Evolutionary conservation across 106 monocot species (phyloP), one percentile per base, ranked within the genome.

Genomic region (Dendrobium nobile): DNA sequence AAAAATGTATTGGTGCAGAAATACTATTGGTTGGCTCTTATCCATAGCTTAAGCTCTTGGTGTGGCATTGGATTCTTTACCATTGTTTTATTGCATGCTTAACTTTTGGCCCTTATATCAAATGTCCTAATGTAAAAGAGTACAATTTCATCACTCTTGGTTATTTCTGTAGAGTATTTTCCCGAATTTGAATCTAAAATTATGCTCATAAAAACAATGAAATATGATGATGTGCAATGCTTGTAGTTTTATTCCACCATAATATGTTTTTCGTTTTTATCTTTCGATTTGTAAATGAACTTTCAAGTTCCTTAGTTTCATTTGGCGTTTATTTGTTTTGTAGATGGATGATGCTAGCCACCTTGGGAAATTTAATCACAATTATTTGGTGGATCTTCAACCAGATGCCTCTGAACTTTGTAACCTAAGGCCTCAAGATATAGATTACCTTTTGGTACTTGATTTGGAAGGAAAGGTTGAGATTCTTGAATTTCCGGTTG

Each of bases 401-500:
- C 84, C 86, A 54, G 73, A 83, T 43, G 56, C 26, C 11, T 72
- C 80, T 82, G 54, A 61, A 16, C 48, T 73, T 9, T 75, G 79
- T 65, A 84, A 82, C 19, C 16, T 88, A 68, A 83, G 79, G 76
- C 77, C 79, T 84, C 89, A 87, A 79, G 77, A 87, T 65, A 65
- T 98, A 18, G 92, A 95, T 85, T 85, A 88, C 55, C 78, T 98
- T 80, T 68, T 98, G 79, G 85, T 98, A 70, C 95, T 98, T 83
- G 98, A 98, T 82, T 83, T 98, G 84, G 98, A 98, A 72, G 98
- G 98, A 27, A 94, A 88, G 84, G 89, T 94, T 79, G 98, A 98
- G 80, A 98, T 98, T 84, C 92, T 98, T 81, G 98, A 98, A 82
- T 98, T 98, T 89, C 98, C 98, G 26, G 91, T 98, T 82, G 59